These are phyloP conservation scores for Coniochaeta ligniaria DNA, from an alignment of 2,329 filamentous ascomycete species.

Conservation along the genomic window DNA sequence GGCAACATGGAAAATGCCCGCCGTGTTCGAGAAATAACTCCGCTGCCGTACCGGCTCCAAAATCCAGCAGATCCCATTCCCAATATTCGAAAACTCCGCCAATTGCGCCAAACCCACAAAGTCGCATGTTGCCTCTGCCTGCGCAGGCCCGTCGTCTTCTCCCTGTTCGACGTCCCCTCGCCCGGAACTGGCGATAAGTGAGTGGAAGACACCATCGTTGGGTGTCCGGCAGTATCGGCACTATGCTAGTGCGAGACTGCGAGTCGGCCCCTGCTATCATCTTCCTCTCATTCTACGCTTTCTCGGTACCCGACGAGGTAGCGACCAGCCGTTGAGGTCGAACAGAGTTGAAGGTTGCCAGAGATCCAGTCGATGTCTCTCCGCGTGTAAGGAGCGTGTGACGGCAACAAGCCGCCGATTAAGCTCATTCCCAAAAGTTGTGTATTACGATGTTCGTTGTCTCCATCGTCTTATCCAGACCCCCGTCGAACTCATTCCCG, in stretches of 20 bases:
- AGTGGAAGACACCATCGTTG: not conserved
- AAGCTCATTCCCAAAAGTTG: too few relatives aligned
- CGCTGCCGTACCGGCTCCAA: not conserved
- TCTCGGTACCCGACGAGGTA: too few relatives aligned
- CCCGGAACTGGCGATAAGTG: not conserved
- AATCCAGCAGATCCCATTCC: not conserved
- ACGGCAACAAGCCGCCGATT: too few relatives aligned
- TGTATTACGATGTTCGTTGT: not conserved
- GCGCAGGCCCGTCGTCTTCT: not conserved
- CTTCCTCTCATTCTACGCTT: not conserved
- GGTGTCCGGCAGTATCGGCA: not conserved
- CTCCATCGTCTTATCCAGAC: not conserved
- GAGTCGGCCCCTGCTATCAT: not conserved
- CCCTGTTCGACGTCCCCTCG: not conserved
- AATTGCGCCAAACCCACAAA: not conserved
- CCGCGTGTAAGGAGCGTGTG: too few relatives aligned
- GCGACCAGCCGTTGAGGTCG: too few relatives aligned
- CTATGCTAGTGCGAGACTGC: not conserved
- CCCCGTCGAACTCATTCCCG: not conserved
- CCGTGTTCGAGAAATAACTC: not conserved
- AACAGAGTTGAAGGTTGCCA: too few relatives aligned
- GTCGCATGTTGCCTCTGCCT: not conserved
- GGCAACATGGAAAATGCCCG: not conserved
- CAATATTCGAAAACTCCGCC: not conserved
- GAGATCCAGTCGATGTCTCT: too few relatives aligned